Evolutionary conservation across 2,329 filamentous ascomycete genomes (phyloP).

Genomic region (Capronia epimyces): DNA sequence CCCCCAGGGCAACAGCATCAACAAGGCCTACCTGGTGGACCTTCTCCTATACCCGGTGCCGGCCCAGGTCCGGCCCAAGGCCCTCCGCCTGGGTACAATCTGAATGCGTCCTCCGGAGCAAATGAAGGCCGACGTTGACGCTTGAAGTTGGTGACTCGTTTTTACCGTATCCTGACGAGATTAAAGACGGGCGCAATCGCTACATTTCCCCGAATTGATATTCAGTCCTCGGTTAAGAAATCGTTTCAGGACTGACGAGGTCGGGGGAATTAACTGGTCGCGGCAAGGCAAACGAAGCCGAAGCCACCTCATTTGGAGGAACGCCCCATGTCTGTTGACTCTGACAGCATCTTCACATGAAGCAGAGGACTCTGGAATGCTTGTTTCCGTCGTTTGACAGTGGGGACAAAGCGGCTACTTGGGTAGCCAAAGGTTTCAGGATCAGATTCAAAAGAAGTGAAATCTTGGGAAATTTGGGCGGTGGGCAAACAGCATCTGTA

Average conservation of each 20-base stretch:
- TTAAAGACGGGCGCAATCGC: too few relatives aligned
- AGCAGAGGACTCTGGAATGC: neutral
- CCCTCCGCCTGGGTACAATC: slow-evolving; percentile 28
- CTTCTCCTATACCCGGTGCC: slow-evolving; percentile 30
- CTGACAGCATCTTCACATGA: neutral
- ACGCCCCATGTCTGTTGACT: neutral
- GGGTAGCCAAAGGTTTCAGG: too few relatives aligned
- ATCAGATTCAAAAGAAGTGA: too few relatives aligned
- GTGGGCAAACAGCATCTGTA: neutral
- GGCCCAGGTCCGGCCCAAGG: slow-evolving; percentile 21
- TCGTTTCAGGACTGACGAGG: too few relatives aligned
- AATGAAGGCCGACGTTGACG: slow-evolving; percentile 22
- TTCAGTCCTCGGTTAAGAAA: too few relatives aligned
- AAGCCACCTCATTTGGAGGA: neutral
- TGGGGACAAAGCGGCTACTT: too few relatives aligned
- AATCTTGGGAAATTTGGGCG: too few relatives aligned
- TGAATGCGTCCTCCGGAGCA: slow-evolving; percentile 22
- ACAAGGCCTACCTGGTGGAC: slow-evolving; percentile 28
- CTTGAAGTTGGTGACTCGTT: neutral
- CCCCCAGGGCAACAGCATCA: slow-evolving; percentile 29
- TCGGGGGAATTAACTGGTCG: too few relatives aligned
- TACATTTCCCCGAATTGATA: too few relatives aligned
- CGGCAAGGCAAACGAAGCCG: too few relatives aligned
- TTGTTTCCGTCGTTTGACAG: too few relatives aligned
- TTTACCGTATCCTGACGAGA: neutral